phyloP scores from a whole-genome alignment of 192 early-diverging fungal genomes.

The Chytriomyces sp. region DNA sequence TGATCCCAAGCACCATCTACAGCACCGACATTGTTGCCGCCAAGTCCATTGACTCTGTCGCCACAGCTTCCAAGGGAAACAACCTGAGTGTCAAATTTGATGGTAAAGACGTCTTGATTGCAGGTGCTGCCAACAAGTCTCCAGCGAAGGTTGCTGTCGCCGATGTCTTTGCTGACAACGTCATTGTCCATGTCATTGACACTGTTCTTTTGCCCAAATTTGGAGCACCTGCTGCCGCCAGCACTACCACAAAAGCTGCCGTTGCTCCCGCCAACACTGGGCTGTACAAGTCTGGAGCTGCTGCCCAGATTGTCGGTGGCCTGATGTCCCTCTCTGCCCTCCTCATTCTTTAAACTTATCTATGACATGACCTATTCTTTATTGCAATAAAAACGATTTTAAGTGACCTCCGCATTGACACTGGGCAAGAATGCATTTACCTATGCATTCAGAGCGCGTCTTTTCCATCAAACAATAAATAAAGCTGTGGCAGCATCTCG shows the following conservation, averaged over 20 bases:
- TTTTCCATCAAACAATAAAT: no score
- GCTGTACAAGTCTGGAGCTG: no score
- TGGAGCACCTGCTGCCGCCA: neutral
- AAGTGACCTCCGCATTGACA: no score
- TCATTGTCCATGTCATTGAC: conserved; percentile 60
- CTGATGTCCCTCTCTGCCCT: no score
- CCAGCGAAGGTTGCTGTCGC: conserved; percentile 48
- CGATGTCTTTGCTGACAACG: conserved; percentile 45
- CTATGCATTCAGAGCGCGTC: no score
- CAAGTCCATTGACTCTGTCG: conserved; percentile 3
- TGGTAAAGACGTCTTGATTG: conserved; percentile 35
- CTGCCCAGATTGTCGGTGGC: no score
- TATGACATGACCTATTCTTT: no score
- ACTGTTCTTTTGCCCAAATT: conserved; percentile 50
- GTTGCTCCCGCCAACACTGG: neutral
- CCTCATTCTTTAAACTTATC: no score
- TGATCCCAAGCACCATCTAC: conserved; percentile 38
- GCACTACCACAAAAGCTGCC: neutral
- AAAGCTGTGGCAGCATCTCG: no score
- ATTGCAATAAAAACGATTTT: no score
- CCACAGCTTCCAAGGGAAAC: neutral
- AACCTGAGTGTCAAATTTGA: conserved; percentile 27
- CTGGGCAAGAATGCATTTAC: no score
- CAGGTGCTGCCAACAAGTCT: conserved; percentile 41
- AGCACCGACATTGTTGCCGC: conserved; percentile 44